Evolutionary conservation across 768 basidiomycete species (phyloP).

Genomic region (Pholiota molesta): DNA sequence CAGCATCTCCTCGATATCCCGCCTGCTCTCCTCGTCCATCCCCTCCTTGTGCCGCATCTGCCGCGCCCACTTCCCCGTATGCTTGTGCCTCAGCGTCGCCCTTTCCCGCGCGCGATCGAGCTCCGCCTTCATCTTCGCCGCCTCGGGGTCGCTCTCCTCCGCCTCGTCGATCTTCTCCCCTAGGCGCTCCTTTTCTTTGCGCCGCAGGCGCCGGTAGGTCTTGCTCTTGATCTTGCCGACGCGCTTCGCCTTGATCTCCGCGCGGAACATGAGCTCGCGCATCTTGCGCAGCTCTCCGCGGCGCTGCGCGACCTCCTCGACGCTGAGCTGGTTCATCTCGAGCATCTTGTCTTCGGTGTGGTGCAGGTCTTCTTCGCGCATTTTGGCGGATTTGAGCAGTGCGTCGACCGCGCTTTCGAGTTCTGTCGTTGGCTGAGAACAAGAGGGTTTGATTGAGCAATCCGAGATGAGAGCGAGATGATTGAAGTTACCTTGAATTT

Average conservation of each 20-base stretch:
- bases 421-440: constrained; percentile 73
- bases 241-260: constrained; percentile 87
- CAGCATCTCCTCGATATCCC: constrained; percentile 86
- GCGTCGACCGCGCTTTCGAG: constrained; percentile 84
- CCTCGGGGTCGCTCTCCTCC: constrained; percentile 36
- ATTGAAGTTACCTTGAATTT: constrained; percentile 73
- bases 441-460: neutral
- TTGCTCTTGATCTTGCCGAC: constrained; percentile 96
- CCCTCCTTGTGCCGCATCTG: constrained; percentile 62
- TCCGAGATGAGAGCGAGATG: neutral
- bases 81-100: constrained; percentile 87
- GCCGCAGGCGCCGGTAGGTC: constrained; percentile 82
- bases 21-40: constrained; percentile 58
- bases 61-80: constrained; percentile 87
- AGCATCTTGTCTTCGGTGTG: constrained; percentile 75
- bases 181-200: constrained; percentile 74
- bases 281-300: constrained; percentile 83
- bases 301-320: constrained; percentile 85
- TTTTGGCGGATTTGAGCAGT: constrained; percentile 78
- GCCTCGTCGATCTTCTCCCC: constrained; percentile 54
- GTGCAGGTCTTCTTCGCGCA: constrained; percentile 80
- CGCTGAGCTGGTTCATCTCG: constrained; percentile 76
- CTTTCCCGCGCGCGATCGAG: constrained; percentile 83
- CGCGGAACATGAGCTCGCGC: constrained; percentile 93
- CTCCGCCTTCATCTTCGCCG: constrained; percentile 68